Percentiles rank a stretch among this genome's conserved stretches.
Conservation (phyloP, 1,284 basidiomycete species). For the Fistulina hepatica region DNA sequence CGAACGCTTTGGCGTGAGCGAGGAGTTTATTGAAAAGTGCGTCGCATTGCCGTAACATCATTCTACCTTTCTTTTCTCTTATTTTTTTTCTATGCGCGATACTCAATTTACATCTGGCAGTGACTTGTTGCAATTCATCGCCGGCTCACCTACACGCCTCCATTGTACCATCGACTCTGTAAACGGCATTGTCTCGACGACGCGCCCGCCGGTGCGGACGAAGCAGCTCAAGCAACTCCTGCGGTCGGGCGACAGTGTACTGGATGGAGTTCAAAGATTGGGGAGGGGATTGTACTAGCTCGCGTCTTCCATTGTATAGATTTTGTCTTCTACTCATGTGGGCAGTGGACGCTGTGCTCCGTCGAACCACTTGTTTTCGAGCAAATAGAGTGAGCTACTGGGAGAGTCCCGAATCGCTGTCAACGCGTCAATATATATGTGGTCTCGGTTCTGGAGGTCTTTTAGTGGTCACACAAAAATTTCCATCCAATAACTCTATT, state of each 20-base stretch:
- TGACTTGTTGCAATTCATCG: slow-evolving; percentile 92
- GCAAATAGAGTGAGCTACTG: too few relatives aligned
- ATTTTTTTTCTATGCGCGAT: slow-evolving; percentile 2
- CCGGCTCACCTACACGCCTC: slow-evolving; percentile 76
- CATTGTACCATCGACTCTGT: slow-evolving; percentile 94
- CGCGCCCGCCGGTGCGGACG: slow-evolving; percentile 76
- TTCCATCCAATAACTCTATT: too few relatives aligned
- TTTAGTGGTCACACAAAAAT: too few relatives aligned
- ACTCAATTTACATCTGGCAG: slow-evolving; percentile 27
- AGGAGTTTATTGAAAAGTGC: slow-evolving; percentile 80
- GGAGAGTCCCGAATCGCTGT: too few relatives aligned
- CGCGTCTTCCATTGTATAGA: not conserved
- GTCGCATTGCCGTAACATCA: slow-evolving; percentile 23
- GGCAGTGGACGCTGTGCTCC: not conserved
- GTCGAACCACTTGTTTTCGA: too few relatives aligned
- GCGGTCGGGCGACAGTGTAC: slow-evolving; percentile 47
- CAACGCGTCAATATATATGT: too few relatives aligned
- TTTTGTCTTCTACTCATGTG: not conserved
- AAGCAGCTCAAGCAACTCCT: slow-evolving; percentile 86
- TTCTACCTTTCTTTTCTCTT: slow-evolving; percentile 3
- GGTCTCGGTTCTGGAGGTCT: too few relatives aligned
- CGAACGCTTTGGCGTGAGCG: slow-evolving; percentile 83
- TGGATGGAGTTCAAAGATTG: slow-evolving; percentile 13
- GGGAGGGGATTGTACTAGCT: slow-evolving; percentile 14
- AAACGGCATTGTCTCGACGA: slow-evolving; percentile 90